Evolutionary conservation across 202 grass and related monocot species (phyloP), one percentile per base, ranked within the genome.

Genomic region (Eragrostis tef): DNA sequence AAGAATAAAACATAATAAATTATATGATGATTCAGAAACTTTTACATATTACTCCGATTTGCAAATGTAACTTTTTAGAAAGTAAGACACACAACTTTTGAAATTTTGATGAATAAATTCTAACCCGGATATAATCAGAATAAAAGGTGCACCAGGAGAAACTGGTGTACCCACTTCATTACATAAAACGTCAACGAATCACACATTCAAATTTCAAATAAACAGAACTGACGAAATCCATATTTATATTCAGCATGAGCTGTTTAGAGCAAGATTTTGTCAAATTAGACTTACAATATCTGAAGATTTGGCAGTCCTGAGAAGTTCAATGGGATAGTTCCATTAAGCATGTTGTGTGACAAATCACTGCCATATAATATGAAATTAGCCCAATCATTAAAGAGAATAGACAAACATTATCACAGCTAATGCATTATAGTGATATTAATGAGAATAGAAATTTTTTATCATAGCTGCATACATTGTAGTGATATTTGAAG

Each of bases 401-500:
- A 75, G 16, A 39, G 71, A 67, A 10, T 59, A 82, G 26, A 64
- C 20, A 76, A 64, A 59, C 22, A 69, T 48, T 78, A 72, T 69
- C 9, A 25, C 67, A 77, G 42, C 19, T 70, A 78, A 73, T 91
- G 95, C 93, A 95, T 88, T 46, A 85, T 99, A 84, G 93, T 99
- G 59, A 95, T 93, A 83, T 99, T 78, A 39, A 39, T 39, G 16
- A 39, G 67, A 67, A 10, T 52, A 82, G 21, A 64, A 17, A 76
- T 59, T 51, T 19, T 64, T 48, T 78, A 71, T 68, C 9, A 25
- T 71, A 77, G 48, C 19, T 70, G 73, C 85, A 72, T 91, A 99
- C 96, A 95, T 88, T 46, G 89, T 99, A 84, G 96, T 99, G 59
- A 95, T 93, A 83, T 99, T 99, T 78, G 84, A 80, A 50, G 93